A percentile compares a stretch with the other conserved stretches of the same genome.
Evolutionary conservation across 805 yeast genomes (phyloP).

Genomic region (Ogataea pini): DNA sequence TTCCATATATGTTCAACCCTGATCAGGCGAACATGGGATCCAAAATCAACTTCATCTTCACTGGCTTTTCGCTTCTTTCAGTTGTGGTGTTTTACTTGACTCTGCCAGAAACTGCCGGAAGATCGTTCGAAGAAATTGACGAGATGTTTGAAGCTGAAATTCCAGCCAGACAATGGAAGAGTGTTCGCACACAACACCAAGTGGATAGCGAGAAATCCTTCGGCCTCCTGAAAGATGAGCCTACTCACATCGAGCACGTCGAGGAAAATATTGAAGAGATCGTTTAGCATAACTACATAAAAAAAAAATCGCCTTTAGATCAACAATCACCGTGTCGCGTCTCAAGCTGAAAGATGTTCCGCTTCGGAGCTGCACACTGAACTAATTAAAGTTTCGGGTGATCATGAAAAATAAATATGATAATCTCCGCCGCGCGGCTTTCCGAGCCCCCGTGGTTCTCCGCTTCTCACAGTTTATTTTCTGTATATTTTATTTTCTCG

Average conservation of each 20-base stretch:
- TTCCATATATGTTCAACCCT: conserved; percentile 54
- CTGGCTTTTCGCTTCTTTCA: conserved; percentile 36
- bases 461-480: no score
- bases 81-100: conserved; percentile 49
- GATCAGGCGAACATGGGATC: conserved; percentile 47
- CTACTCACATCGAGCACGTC: conserved; percentile 1
- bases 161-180: conserved; percentile 30
- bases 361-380: neutral
- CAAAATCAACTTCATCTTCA: conserved; percentile 51
- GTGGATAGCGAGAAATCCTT: conserved; percentile 2
- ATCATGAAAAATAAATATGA: neutral
- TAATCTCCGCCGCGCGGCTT: neutral
- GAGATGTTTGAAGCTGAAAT: conserved; percentile 44
- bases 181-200: neutral
- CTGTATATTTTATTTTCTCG: no score
- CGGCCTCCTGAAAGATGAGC: neutral
- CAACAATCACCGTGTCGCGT: neutral
- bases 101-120: conserved; percentile 59
- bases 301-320: neutral
- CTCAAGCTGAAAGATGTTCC: neutral
- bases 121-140: conserved; percentile 64
- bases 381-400: neutral
- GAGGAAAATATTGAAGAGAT: neutral
- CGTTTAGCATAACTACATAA: neutral
- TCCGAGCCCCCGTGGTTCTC: neutral